Conservation (phyloP, 1,139 yeast species). For the Tardiomyces digboiensis region DNA sequence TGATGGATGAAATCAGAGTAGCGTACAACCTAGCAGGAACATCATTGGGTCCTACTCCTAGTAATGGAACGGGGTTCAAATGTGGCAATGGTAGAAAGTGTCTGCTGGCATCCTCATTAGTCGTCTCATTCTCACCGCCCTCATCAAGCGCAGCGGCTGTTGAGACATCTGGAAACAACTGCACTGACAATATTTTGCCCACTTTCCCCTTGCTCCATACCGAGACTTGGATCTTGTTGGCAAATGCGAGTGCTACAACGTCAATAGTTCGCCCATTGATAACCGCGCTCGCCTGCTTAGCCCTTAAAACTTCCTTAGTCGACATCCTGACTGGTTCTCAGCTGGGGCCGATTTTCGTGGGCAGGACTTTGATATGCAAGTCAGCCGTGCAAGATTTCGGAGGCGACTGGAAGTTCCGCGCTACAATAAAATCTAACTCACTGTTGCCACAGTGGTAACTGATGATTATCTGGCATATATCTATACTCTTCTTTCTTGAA, state of each 20-base stretch:
- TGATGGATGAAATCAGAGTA: slow-evolving; percentile 26
- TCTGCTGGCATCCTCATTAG: too few relatives aligned
- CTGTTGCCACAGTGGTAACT: too few relatives aligned
- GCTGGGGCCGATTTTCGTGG: too few relatives aligned
- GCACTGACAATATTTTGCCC: slow-evolving; percentile 18
- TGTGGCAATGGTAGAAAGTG: slow-evolving; percentile 19
- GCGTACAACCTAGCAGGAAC: slow-evolving; percentile 25
- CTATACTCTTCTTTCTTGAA: too few relatives aligned
- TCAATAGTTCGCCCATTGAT: slow-evolving; percentile 8
- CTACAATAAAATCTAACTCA: too few relatives aligned
- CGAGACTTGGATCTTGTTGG: slow-evolving; percentile 26
- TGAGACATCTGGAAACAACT: slow-evolving; percentile 8
- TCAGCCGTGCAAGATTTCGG: too few relatives aligned
- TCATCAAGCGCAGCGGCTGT: background rate
- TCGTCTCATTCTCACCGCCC: background rate
- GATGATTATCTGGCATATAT: too few relatives aligned
- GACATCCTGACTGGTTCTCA: too few relatives aligned
- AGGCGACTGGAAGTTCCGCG: too few relatives aligned
- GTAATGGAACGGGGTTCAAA: slow-evolving; percentile 25
- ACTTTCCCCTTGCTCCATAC: slow-evolving; percentile 25
- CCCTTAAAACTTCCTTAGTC: background rate
- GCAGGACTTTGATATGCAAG: too few relatives aligned
- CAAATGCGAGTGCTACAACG: slow-evolving; percentile 23
- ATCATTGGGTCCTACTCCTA: slow-evolving; percentile 23
- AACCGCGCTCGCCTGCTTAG: background rate